These are phyloP conservation scores for Aspergillus awamori DNA, from an alignment of 2,329 filamentous ascomycete genomes.

Conservation along the genomic window DNA sequence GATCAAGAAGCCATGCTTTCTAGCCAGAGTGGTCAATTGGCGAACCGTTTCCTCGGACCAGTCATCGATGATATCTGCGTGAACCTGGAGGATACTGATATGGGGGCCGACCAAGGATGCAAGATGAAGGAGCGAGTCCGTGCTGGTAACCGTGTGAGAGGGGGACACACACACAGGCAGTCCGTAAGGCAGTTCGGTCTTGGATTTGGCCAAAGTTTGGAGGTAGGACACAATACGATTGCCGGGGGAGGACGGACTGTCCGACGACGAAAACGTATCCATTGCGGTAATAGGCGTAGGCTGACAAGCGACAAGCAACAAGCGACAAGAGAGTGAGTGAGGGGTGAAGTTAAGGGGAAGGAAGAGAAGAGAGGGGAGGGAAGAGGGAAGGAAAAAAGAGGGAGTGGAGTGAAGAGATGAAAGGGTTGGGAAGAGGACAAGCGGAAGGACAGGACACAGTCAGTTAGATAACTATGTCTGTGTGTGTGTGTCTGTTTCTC, in stretches of 20 bases:
- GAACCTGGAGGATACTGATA: slow-evolving; percentile 63
- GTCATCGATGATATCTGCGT: slow-evolving; percentile 64
- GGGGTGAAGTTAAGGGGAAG: not conserved
- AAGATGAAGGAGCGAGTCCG: slow-evolving; percentile 57
- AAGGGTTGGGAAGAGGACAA: not conserved
- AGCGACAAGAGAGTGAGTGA: not conserved
- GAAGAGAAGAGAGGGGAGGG: slow-evolving; percentile 10
- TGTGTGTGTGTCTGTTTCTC: no score
- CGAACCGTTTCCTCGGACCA: slow-evolving; percentile 59
- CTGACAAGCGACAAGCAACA: not conserved
- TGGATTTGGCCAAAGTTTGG: slow-evolving; percentile 35
- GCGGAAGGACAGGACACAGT: not conserved
- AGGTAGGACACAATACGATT: slow-evolving; percentile 44
- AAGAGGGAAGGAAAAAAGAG: not conserved
- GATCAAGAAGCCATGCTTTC: slow-evolving; percentile 42
- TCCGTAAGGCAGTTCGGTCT: slow-evolving; percentile 42
- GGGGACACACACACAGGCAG: slow-evolving; percentile 50
- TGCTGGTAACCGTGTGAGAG: slow-evolving; percentile 61
- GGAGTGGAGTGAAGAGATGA: not conserved
- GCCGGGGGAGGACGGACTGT: slow-evolving; percentile 27
- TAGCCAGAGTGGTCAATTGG: slow-evolving; percentile 39
- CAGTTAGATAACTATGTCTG: not conserved
- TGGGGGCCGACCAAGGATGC: slow-evolving; percentile 63
- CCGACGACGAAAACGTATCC: slow-evolving; percentile 18
- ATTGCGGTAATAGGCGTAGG: slow-evolving; percentile 12